phyloP scores from a whole-genome alignment of 208 protist species.

The Leishmania martiniquensis region DNA sequence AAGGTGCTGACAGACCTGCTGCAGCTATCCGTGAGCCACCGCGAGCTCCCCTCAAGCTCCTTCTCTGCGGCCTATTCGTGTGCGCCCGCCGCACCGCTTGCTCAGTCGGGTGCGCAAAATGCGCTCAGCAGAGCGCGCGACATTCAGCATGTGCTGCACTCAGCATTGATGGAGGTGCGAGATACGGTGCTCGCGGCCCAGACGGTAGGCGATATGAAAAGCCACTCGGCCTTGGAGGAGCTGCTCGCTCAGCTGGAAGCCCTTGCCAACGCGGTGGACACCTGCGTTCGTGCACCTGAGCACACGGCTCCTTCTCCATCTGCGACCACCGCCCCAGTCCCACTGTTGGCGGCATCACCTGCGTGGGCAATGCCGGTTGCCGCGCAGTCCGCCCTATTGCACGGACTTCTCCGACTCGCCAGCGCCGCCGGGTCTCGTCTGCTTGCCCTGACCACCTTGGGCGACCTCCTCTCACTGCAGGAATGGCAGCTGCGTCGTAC shows the following conservation, averaged over 20 bases:
- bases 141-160: constrained; percentile 26
- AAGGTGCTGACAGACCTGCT: constrained; percentile 69
- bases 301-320: not conserved
- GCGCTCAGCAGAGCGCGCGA: constrained; percentile 29
- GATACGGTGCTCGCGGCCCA: constrained; percentile 30
- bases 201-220: constrained; percentile 33
- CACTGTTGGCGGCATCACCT: constrained; percentile 5
- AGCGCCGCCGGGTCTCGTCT: constrained; percentile 33
- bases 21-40: constrained; percentile 9
- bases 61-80: not conserved
- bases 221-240: constrained; percentile 25
- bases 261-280: constrained; percentile 17
- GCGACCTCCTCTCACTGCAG: constrained; percentile 56
- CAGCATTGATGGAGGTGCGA: constrained; percentile 24
- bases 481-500: constrained; percentile 25
- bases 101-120: constrained; percentile 2
- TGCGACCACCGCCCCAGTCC: not conserved
- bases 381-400: constrained; percentile 53
- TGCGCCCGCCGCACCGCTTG: not conserved
- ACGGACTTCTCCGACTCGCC: constrained; percentile 42
- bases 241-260: constrained; percentile 14
- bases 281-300: not conserved
- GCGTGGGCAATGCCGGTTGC: constrained; percentile 41
- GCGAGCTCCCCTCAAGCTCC: not conserved
- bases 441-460: constrained; percentile 48